These are phyloP conservation scores for Claviceps africana DNA, from an alignment of 2,329 filamentous ascomycete species.

Conservation along the genomic window DNA sequence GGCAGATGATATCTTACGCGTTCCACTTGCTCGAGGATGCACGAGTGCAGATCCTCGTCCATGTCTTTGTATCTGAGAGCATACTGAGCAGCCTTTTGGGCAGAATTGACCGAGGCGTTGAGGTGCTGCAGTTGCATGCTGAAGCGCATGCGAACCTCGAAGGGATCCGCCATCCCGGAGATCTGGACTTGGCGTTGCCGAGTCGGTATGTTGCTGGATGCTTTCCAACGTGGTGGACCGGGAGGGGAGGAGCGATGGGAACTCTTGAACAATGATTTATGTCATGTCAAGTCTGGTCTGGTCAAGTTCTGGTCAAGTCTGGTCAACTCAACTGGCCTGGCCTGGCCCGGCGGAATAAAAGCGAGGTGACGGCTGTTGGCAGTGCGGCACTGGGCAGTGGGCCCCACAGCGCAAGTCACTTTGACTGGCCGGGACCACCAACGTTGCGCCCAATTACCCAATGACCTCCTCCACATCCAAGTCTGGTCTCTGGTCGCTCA, in stretches of 20 bases:
- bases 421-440: background rate
- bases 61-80: slow-evolving; percentile 86
- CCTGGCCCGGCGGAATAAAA: background rate
- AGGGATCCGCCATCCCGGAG: slow-evolving; percentile 56
- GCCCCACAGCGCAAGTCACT: background rate
- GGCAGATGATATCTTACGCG: slow-evolving; percentile 33
- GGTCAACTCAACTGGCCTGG: too few relatives aligned
- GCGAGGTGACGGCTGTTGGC: background rate
- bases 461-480: background rate
- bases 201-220: background rate
- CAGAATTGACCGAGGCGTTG: slow-evolving; percentile 76
- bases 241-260: too few relatives aligned
- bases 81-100: slow-evolving; percentile 88
- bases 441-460: background rate
- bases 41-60: slow-evolving; percentile 94
- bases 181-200: background rate
- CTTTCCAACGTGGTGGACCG: background rate
- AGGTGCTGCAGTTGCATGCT: slow-evolving; percentile 79
- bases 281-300: background rate
- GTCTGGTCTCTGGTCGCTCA: background rate
- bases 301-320: too few relatives aligned
- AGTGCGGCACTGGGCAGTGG: too few relatives aligned
- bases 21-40: slow-evolving; percentile 91
- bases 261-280: background rate
- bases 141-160: slow-evolving; percentile 97